Conservation (phyloP, 306 rosid genomes). For the Citrullus colocynthis region DNA sequence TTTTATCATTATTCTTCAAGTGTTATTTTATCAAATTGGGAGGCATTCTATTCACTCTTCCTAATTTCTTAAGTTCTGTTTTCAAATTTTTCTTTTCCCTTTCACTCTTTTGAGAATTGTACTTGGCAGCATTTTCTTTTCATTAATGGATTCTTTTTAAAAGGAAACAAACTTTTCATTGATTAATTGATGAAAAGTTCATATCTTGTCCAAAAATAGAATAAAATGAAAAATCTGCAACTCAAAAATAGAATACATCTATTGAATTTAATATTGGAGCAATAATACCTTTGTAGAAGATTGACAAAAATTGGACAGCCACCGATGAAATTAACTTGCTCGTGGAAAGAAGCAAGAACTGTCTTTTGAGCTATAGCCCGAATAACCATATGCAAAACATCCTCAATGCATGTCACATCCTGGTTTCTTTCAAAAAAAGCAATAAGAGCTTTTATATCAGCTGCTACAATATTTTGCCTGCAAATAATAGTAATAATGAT, state of each 20-base stretch:
- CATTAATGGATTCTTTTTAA: no score
- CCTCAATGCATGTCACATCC: conserved; percentile 89
- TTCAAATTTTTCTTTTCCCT: no score
- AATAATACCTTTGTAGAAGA: conserved; percentile 81
- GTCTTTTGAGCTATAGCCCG: conserved; percentile 79
- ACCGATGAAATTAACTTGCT: conserved; percentile 58
- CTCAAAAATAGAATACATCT: neutral
- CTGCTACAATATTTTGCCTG: conserved; percentile 73
- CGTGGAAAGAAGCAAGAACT: conserved; percentile 74
- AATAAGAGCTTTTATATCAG: conserved; percentile 76
- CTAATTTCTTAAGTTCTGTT: no score
- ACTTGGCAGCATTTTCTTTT: no score
- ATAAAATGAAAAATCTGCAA: neutral
- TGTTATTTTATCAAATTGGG: no score
- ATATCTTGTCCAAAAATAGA: no score
- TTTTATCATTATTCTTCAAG: no score
- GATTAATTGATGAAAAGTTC: no score
- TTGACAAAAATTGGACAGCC: conserved; percentile 89
- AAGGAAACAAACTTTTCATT: no score
- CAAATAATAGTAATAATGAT: conserved; percentile 17
- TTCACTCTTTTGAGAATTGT: no score
- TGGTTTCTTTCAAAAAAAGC: conserved; percentile 79
- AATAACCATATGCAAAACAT: conserved; percentile 88
- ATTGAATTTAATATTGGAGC: neutral
- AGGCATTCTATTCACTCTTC: no score